phyloP scores from a whole-genome alignment of 2,329 filamentous ascomycete species.

The Phialophora verrucosa region DNA sequence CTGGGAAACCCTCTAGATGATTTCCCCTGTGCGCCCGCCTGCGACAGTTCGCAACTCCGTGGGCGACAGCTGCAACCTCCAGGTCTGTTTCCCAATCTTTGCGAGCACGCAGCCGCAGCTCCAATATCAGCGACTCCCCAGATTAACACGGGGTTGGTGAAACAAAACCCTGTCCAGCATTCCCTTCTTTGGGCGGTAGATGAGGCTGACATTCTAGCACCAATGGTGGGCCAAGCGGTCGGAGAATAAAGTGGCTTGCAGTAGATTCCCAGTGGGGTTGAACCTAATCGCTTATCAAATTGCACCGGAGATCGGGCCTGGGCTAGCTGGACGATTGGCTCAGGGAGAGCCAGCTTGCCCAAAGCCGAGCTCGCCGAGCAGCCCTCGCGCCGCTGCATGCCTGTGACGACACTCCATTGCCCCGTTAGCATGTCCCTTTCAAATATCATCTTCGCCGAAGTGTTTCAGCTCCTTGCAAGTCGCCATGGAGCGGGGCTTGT shows the following conservation, averaged over 20 bases:
- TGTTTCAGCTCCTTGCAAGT: neutral
- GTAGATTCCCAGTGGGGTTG: neutral
- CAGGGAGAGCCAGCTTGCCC: neutral
- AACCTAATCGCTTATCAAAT: slow-evolving; percentile 18
- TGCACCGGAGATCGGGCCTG: slow-evolving; percentile 18
- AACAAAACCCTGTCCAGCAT: slow-evolving; percentile 8
- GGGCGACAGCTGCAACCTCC: neutral
- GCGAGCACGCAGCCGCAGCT: neutral
- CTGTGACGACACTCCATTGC: neutral
- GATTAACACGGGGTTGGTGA: slow-evolving; percentile 16
- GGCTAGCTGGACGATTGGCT: slow-evolving; percentile 7
- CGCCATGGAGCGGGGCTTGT: neutral
- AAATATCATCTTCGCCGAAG: neutral
- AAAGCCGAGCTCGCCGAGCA: slow-evolving; percentile 5
- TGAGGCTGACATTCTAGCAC: slow-evolving; percentile 4
- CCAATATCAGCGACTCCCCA: slow-evolving; percentile 1
- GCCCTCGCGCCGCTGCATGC: neutral
- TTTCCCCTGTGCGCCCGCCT: slow-evolving; percentile 17
- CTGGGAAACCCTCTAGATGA: slow-evolving; percentile 15
- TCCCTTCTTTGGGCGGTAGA: neutral
- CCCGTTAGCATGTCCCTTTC: neutral
- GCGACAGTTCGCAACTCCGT: slow-evolving; percentile 2
- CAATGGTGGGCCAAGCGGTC: slow-evolving; percentile 4
- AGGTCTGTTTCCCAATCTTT: neutral
- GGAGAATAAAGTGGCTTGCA: slow-evolving; percentile 27